Evolutionary conservation across 108 stramenopile genomes (phyloP).

Genomic region (Cyclotella sp.): DNA sequence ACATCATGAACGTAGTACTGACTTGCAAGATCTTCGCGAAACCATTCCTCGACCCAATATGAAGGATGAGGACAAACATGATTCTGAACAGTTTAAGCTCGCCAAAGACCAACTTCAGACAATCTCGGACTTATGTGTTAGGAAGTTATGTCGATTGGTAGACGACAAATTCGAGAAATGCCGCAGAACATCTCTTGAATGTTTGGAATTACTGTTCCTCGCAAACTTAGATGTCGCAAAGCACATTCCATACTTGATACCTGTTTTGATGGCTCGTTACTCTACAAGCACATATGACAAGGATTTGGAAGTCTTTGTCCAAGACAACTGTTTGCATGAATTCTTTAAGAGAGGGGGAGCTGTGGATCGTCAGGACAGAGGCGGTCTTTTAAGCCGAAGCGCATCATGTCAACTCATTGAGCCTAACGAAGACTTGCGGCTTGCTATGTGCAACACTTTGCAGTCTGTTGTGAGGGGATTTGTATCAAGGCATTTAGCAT

Average conservation of each 20-base stretch:
- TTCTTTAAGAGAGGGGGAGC: constrained; percentile 69
- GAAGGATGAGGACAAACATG: background rate
- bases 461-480: constrained; percentile 42
- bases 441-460: constrained; percentile 48
- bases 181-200: constrained; percentile 51
- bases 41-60: background rate
- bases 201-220: constrained; percentile 44
- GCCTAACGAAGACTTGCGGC: constrained; percentile 62
- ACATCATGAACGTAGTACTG: constrained; percentile 10
- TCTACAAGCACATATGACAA: constrained; percentile 55
- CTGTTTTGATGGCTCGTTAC: constrained; percentile 54
- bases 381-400: constrained; percentile 25
- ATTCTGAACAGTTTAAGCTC: background rate
- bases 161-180: constrained; percentile 50
- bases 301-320: constrained; percentile 66
- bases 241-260: constrained; percentile 60
- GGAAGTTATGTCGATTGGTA: constrained; percentile 33
- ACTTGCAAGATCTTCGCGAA: background rate
- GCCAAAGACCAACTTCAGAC: constrained; percentile 28
- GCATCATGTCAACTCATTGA: constrained; percentile 43
- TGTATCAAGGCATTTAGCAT: background rate
- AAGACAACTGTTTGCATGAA: constrained; percentile 54
- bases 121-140: constrained; percentile 45
- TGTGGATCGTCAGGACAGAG: constrained; percentile 54
- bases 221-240: constrained; percentile 43